Evolutionary conservation across 768 basidiomycete genomes (phyloP).

Genomic region (Tylopilus cervinicoccineus): DNA sequence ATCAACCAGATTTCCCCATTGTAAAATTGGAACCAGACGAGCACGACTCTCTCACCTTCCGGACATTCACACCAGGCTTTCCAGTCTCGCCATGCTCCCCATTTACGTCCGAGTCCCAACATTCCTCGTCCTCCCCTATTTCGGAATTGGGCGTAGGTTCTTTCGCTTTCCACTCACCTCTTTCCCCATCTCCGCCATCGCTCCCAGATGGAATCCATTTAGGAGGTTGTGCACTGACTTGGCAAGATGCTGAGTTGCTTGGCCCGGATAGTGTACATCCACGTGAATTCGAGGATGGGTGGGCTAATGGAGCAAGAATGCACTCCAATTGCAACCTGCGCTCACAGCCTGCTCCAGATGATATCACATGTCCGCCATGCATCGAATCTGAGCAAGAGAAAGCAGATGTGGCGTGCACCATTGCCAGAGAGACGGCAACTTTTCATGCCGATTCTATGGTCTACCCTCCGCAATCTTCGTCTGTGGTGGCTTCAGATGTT

Average conservation of each 20-base stretch:
- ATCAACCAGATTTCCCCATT: constrained; percentile 21
- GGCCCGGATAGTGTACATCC: constrained; percentile 43
- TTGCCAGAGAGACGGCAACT: constrained; percentile 4
- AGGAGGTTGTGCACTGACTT: constrained; percentile 28
- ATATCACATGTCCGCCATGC: not conserved
- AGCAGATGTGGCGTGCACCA: not conserved
- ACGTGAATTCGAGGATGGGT: constrained; percentile 39
- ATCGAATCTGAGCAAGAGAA: constrained; percentile 2
- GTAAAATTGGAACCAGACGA: constrained; percentile 43
- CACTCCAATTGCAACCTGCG: constrained; percentile 9
- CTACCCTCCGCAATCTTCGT: not conserved
- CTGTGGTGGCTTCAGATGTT: constrained; percentile 21
- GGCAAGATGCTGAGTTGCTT: constrained; percentile 44
- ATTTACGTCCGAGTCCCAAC: constrained; percentile 13
- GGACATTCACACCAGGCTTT: constrained; percentile 3
- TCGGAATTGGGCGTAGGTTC: constrained; percentile 18
- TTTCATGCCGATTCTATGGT: constrained; percentile 3
- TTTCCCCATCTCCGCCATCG: constrained; percentile 11
- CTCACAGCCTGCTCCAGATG: constrained; percentile 7
- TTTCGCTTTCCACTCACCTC: constrained; percentile 10
- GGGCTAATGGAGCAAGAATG: constrained; percentile 22
- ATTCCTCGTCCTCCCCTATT: constrained; percentile 16
- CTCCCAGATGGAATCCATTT: constrained; percentile 4
- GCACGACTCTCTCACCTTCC: constrained; percentile 23
- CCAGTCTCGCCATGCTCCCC: constrained; percentile 21